phyloP scores from a whole-genome alignment of 331 rosid genomes.

The Saraca asoca region DNA sequence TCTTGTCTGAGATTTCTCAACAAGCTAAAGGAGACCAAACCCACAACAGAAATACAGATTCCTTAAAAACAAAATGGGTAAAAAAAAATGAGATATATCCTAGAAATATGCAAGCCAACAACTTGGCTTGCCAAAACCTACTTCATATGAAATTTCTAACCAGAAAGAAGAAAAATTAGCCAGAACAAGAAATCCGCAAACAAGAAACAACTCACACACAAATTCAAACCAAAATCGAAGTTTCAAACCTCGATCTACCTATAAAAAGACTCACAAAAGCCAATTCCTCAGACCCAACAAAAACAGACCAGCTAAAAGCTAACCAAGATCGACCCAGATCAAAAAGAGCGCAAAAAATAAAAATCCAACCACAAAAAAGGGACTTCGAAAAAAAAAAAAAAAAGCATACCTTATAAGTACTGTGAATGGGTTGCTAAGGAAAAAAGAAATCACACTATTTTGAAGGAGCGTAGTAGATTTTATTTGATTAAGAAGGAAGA shows the following conservation, averaged over 20 bases:
- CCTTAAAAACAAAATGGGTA: neutral
- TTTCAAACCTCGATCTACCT: constrained; percentile 41
- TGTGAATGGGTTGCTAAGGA: neutral
- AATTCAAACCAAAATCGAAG: constrained; percentile 18
- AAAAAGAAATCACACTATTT: no score
- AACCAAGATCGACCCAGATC: constrained; percentile 8
- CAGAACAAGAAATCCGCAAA: neutral
- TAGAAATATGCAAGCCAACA: constrained; percentile 30
- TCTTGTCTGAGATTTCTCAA: neutral
- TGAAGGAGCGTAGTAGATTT: no score
- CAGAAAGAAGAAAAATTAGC: neutral
- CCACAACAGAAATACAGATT: neutral
- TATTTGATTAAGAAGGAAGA: neutral
- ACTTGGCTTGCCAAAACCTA: constrained; percentile 3
- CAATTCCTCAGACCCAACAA: constrained; percentile 13
- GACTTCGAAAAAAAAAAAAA: no score
- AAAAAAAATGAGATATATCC: constrained; percentile 18
- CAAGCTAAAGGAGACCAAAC: neutral
- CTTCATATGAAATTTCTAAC: neutral
- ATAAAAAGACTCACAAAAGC: constrained; percentile 27
- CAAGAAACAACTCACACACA: constrained; percentile 26
- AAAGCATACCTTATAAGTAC: constrained; percentile 31
- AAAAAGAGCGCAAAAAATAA: neutral
- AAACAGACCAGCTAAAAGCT: constrained; percentile 18
- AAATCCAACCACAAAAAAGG: neutral